Base-by-base conservation (phyloP, 2,329 filamentous ascomycete species). In the Diaporthe citriasiana region DNA sequence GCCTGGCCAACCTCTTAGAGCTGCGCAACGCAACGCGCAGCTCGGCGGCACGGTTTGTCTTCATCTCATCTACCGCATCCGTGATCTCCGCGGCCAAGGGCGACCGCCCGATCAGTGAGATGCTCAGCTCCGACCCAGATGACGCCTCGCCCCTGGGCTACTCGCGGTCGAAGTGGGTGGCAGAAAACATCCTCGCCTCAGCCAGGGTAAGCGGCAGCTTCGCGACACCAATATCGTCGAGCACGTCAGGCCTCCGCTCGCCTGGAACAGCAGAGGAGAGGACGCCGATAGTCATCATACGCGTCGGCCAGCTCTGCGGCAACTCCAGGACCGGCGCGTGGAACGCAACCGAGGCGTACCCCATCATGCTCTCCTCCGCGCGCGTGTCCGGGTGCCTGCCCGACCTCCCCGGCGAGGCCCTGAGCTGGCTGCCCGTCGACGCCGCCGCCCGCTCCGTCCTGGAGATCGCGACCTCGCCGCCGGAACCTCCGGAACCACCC, bases 101-200 rank as follows among this genome's bases (percentile, higher is more conserved):
- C 33, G 33, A 75, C 42, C 12, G 63, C 1, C 38, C 75, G 3
- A 84, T 89, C 35, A 80, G 81, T 1, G 88, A 90, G 77, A 66
- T 66, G 4, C 78, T 87, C 3, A 82, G 86, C 1, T 70, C 77
- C 1, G 78, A 86, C 35, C 85, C 88, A 0, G 77, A 79, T 4
- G 81, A 85, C 47, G 85, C 87, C 1, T 85, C 85, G 1, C 78
- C 83, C 0, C 81, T 90, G 7, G 90, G 89, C 6, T 91, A 91
- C 76, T 86, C 87, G 1, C 84, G 84, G 38, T 90, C 88, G 0
- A 87, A 89, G 80, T 90, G 89, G 89, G 87, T 90, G 1, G 89
- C 88, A 1, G 89, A 91, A 81, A 82, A 82, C 25, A 85, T 90
- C 13, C 90, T 88, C 76, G 77, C 82, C 0, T 77, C 81, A 8